Evolutionary conservation across 257 asterid species (phyloP), one percentile per base, ranked within the genome.

Genomic region (Prunella vulgaris): DNA sequence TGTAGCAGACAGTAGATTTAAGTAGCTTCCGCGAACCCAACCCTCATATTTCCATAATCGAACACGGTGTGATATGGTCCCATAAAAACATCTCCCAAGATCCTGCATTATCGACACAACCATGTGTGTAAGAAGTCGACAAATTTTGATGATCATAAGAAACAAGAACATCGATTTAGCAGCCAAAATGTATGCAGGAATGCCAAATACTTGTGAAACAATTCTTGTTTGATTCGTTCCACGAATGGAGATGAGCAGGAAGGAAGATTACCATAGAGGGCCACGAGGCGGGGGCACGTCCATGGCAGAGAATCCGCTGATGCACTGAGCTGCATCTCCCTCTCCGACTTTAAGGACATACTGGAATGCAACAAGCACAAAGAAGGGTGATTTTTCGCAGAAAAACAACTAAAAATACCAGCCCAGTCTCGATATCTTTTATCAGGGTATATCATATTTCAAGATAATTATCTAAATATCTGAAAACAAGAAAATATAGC

Each of bases 261-360:
- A 18, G 14, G 59, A 37, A 56, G 59, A 42, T 18, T 88, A 90
- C 97, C 97, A 90, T 17, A 88, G 84, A 77, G 97, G 96, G 72
- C 97, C 97, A 7, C 94, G 96, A 64, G 97, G 97, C 4, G 97
- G 95, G 2, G 90, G 81, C 66, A 90, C 80, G 27, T 88, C 97
- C n/a, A 90, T 75, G 64, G 96, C 96, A 60, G 89, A 79, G 74
- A 90, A 90, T 67, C 97, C 97, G 60, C 96, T 86, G 8, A 90
- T 84, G 86, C 97, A 90, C 76, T 88, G 94, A 18, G 96, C 79
- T 53, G 79, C 88, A 42, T 82, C 90, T 17, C 89, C 95, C 69
- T 86, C 90, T 0, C 96, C 96, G 59, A 87, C 83, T 86, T 85
- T 79, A 46, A 90, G 90, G 35, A 90, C 81, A 58, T 90, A 90